phyloP scores from a whole-genome alignment of 257 asterid species.

The Verbena officinalis region DNA sequence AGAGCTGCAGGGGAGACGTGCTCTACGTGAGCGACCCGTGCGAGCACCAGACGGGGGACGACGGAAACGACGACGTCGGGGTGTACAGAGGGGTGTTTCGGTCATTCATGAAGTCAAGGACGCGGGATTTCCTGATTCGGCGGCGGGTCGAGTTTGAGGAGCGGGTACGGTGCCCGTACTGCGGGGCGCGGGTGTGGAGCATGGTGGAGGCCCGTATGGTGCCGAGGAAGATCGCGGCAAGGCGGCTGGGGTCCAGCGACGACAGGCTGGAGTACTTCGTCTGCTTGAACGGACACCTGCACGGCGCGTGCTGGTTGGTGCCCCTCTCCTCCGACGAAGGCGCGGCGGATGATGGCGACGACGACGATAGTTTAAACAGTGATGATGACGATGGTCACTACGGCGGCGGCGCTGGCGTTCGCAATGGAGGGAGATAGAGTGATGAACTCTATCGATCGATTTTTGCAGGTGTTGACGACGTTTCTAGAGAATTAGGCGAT shows the following conservation, averaged over 20 bases:
- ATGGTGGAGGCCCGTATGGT: slow-evolving; percentile 78
- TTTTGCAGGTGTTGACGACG: not conserved
- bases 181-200: slow-evolving; percentile 84
- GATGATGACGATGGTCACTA: not conserved
- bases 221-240: slow-evolving; percentile 64
- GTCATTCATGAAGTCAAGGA: slow-evolving; percentile 64
- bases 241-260: slow-evolving; percentile 72
- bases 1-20: slow-evolving; percentile 62
- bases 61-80: slow-evolving; percentile 52
- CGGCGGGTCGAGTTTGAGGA: slow-evolving; percentile 60
- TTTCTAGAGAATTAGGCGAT: not conserved
- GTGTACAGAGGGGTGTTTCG: slow-evolving; percentile 75
- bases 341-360: not conserved
- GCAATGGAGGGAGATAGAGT: too few relatives aligned
- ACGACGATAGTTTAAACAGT: not conserved
- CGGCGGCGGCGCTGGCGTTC: not conserved
- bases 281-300: slow-evolving; percentile 82
- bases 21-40: slow-evolving; percentile 86
- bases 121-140: slow-evolving; percentile 62
- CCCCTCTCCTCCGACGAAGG: slow-evolving; percentile 65
- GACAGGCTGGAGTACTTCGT: slow-evolving; percentile 76
- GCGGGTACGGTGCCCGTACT: slow-evolving; percentile 62
- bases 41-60: slow-evolving; percentile 59
- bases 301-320: slow-evolving; percentile 79
- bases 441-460: not conserved